Evolutionary conservation across 768 basidiomycete species (phyloP).

Genomic region (Dentipellis sp.): DNA sequence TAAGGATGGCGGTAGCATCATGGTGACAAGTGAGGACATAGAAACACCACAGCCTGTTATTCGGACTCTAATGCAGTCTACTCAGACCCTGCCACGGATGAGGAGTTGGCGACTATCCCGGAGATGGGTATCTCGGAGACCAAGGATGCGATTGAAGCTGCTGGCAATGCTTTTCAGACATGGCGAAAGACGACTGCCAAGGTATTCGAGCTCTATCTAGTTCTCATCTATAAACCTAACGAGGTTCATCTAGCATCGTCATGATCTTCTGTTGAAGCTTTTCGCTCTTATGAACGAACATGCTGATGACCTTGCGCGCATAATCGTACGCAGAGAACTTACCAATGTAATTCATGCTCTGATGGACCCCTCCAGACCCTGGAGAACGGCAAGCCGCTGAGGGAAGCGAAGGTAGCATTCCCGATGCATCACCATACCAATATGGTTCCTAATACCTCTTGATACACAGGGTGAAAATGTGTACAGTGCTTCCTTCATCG

Average conservation of each 20-base stretch:
- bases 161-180: constrained; percentile 66
- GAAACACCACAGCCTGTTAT: not conserved
- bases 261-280: constrained; percentile 77
- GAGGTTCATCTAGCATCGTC: constrained; percentile 48
- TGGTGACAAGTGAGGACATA: constrained; percentile 59
- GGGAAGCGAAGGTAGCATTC: constrained; percentile 61
- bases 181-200: constrained; percentile 89
- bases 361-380: constrained; percentile 46
- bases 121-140: constrained; percentile 87
- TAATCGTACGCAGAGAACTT: constrained; percentile 52
- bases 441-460: not conserved
- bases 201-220: constrained; percentile 27
- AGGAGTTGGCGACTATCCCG: constrained; percentile 77
- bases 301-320: constrained; percentile 75
- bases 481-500: constrained; percentile 81
- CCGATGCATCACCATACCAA: not conserved
- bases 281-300: constrained; percentile 73
- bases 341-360: not conserved
- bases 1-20: constrained; percentile 60
- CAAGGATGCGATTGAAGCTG: constrained; percentile 75
- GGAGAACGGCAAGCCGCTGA: constrained; percentile 91
- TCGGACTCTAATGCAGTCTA: not conserved
- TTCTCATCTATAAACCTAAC: not conserved
- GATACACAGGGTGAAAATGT: constrained; percentile 58
- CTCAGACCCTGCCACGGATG: constrained; percentile 80